Percentiles rank a stretch among this genome's conserved stretches.
phyloP scores from a whole-genome alignment of 169 alveolate species.

The Babesia gibsoni region DNA sequence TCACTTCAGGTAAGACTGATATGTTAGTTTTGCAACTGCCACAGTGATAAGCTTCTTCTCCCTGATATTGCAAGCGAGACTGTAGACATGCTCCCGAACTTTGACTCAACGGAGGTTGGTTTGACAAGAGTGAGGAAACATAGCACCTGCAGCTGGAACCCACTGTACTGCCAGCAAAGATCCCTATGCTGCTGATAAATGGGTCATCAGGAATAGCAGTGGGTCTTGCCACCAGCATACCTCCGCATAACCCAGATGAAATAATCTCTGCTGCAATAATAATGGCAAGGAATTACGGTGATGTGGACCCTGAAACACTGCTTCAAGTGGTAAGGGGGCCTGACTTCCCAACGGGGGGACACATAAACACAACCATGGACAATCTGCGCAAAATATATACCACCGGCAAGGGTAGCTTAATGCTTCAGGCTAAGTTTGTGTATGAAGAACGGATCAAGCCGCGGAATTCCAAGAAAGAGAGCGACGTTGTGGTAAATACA shows the following conservation, averaged over 20 bases:
- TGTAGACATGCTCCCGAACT: conserved; percentile 72
- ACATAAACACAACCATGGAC: conserved; percentile 60
- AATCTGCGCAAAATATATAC: conserved; percentile 59
- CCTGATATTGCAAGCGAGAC: conserved; percentile 68
- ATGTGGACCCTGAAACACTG: conserved; percentile 60
- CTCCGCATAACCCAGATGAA: conserved; percentile 79
- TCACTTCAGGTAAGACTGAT: conserved; percentile 8
- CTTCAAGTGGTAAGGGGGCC: conserved; percentile 72
- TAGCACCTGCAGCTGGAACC: conserved; percentile 67
- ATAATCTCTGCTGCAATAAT: conserved; percentile 67
- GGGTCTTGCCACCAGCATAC: conserved; percentile 79
- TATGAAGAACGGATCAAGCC: conserved; percentile 47
- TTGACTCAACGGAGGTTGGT: conserved; percentile 76
- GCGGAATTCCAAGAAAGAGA: conserved; percentile 11
- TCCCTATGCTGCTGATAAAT: conserved; percentile 76
- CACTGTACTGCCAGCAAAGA: conserved; percentile 73
- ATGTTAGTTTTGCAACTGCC: not conserved
- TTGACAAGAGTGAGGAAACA: not conserved
- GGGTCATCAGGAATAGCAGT: conserved; percentile 85
- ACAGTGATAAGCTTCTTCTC: conserved; percentile 71
- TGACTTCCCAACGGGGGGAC: conserved; percentile 84
- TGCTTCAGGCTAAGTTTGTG: conserved; percentile 51
- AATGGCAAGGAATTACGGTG: conserved; percentile 52
- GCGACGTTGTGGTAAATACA: conserved; percentile 26
- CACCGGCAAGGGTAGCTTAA: conserved; percentile 75